Base-by-base conservation (phyloP, 129 eudicot species). In the Lactuca sativa region DNA sequence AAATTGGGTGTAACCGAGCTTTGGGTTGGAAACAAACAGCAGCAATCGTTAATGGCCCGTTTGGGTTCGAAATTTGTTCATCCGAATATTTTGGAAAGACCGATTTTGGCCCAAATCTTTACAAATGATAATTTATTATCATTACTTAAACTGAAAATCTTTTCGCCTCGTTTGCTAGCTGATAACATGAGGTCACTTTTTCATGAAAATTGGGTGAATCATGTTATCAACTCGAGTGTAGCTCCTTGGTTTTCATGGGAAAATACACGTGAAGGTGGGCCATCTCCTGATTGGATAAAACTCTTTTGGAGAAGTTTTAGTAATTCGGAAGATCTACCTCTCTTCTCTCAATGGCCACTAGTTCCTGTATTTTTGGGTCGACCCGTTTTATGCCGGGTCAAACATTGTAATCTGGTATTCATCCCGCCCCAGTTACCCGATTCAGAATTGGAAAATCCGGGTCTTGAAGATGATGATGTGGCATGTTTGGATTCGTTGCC, bases 211-310 rank as follows among this genome's bases (percentile, higher is more conserved):
- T 95, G 99, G 99, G 95, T 87, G 57, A 90, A 82, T 80, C 90
- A 83, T 81, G 97, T 95, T n/a, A 73, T 82, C 56, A 81, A 77
- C 71, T 87, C 88, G 30, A 83, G 82, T 68, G 68, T 74, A 73
- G 92, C 89, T 47, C 99, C 99, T 53, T 95, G 99, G 97, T 87
- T 95, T 67, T 93, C 99, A 48, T 93, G 99, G 99, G 88, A 93
- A 82, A 87, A 73, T 71, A 82, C 74, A 36, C 72, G 84, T 66
- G 93, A 95, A 74, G 87, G 81, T 66, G 95, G 96, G 59, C 99
- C 99, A 25, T 82, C 91, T 80, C 86, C 97, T 55, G 90, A 83
- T 62, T 95, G 99, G 99, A 82, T 73, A 54, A 85, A 83, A 70
- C 91, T 95, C 34, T 95, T 95, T 62, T 95, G 99, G 99, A 80